These are phyloP conservation scores for Pisolithus marmoratus DNA, from an alignment of 768 basidiomycete genomes.

Conservation along the genomic window DNA sequence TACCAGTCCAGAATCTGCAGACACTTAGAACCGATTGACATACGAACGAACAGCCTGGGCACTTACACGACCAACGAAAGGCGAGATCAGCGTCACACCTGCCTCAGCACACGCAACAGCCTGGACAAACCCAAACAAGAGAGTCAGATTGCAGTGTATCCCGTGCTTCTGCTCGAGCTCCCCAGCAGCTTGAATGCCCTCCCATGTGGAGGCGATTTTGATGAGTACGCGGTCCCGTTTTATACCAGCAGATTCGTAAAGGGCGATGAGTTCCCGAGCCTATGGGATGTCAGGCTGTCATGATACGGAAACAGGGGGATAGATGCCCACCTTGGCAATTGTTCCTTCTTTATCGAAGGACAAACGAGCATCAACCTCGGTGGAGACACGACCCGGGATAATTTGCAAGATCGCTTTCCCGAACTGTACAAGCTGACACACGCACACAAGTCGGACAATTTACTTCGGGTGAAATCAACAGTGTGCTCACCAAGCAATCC, in stretches of 20 bases:
- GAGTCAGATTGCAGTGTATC: conserved; percentile 97
- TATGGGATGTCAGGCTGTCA: conserved; percentile 13
- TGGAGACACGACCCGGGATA: conserved; percentile 96
- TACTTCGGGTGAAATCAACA: not conserved
- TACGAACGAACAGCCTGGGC: not conserved
- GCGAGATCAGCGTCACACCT: conserved; percentile 92
- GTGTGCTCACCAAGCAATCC: conserved; percentile 72
- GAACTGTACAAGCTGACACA: conserved; percentile 83
- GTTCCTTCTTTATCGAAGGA: conserved; percentile 90
- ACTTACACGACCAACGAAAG: conserved; percentile 91
- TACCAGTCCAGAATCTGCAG: conserved; percentile 94
- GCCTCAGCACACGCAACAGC: conserved; percentile 98
- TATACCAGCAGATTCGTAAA: conserved; percentile 89
- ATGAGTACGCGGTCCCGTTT: conserved; percentile 88
- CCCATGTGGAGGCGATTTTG: conserved; percentile 98
- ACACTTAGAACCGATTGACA: not conserved
- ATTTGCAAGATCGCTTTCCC: conserved; percentile 88
- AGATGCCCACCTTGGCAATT: conserved; percentile 60
- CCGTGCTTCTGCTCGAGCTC: conserved; percentile 83
- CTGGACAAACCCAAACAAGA: conserved; percentile 95
- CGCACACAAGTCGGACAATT: not conserved
- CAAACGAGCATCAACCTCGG: conserved; percentile 93
- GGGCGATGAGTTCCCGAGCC: conserved; percentile 78
- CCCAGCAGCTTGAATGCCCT: conserved; percentile 96
- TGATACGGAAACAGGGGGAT: not conserved